Conservation (phyloP, 2,329 filamentous ascomycete species). For the Pseudogymnoascus sp. region DNA sequence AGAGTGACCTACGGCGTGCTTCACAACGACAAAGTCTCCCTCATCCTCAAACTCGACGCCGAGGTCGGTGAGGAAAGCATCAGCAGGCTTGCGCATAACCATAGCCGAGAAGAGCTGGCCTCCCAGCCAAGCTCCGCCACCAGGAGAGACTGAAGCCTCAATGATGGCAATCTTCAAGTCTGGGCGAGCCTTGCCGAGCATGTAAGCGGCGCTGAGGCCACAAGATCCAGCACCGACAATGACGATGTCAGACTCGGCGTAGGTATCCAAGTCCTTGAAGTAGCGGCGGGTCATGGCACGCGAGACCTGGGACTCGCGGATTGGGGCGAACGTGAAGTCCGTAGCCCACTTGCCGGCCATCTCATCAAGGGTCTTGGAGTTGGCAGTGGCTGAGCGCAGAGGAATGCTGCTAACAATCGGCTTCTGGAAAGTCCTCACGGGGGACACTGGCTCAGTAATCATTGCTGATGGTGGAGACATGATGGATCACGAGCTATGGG, state of each 20-base stretch:
- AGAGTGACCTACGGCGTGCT: conserved; percentile 57
- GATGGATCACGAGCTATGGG: conserved; percentile 36
- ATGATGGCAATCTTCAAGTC: conserved; percentile 89
- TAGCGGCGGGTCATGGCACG: conserved; percentile 91
- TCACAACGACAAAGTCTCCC: conserved; percentile 82
- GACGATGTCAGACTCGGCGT: conserved; percentile 89
- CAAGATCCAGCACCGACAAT: conserved; percentile 88
- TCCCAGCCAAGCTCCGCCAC: conserved; percentile 86
- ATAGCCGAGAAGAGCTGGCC: conserved; percentile 93
- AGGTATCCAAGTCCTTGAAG: conserved; percentile 80
- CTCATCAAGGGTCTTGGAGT: conserved; percentile 43
- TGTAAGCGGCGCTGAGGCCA: conserved; percentile 77
- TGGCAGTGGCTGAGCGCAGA: conserved; percentile 33
- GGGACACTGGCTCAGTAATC: conserved; percentile 37
- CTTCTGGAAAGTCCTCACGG: conserved; percentile 35
- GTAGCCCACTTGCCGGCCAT: conserved; percentile 70
- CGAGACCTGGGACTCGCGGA: conserved; percentile 86
- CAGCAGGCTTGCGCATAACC: conserved; percentile 89
- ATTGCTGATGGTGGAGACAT: conserved; percentile 77
- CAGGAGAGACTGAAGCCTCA: conserved; percentile 79
- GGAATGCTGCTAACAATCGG: conserved; percentile 41
- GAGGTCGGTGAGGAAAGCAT: conserved; percentile 73
- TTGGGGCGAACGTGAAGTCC: conserved; percentile 71
- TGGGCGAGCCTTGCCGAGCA: conserved; percentile 73
- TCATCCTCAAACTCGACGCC: conserved; percentile 85